Evolutionary conservation across 208 protist genomes (phyloP), one percentile per base, ranked within the genome.

Genomic region (Acanthamoeba castellanii): DNA sequence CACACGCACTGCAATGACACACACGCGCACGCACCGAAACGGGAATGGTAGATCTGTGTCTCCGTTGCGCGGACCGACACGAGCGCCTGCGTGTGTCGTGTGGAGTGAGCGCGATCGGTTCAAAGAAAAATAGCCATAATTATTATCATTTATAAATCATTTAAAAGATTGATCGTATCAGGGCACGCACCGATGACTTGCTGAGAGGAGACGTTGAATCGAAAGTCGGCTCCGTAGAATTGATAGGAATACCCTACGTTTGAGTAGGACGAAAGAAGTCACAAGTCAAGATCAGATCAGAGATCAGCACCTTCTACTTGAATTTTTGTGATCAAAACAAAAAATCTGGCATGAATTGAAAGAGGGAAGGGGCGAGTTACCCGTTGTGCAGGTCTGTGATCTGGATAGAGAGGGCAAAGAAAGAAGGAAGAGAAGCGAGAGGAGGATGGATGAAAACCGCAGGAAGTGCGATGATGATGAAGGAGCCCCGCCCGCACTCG

Each of bases 191-290:
- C 76, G 76, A 85, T 57, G 14, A 85, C 76, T 85, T 85, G 76
- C 76, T 85, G 76, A 2, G 76, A 85, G 37, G 76, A 59, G 34
- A 85, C 76, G 47, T 85, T 85, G 47, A 85, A 85, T 85, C 76
- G 76, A 57, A 85, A 85, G 47, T 85, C 76, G 76, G 76, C 76
- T 47, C 76, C 76, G 22, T 59, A 85, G 76, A 85, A 85, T 85
- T 57, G 76, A 30, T 85, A 85, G 7, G 76, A 85, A 25, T 85
- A 85, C 13, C 76, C 76, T 85, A 42, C n/a, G 37, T 47, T 25
- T 37, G 32, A 22, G 55, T 0, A 59, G 52, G 1, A 7, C 16
- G 52, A 20, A 59, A 59, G 52, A 11, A 18, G 1, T 27, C 32
- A 42, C 13, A 78, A 22, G 52, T 59, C 52, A 59, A 59, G 52